Evolutionary conservation across 176 grass and related monocot genomes (phyloP), one percentile per base, ranked within the genome.

Genomic region (Pharus latifolius): DNA sequence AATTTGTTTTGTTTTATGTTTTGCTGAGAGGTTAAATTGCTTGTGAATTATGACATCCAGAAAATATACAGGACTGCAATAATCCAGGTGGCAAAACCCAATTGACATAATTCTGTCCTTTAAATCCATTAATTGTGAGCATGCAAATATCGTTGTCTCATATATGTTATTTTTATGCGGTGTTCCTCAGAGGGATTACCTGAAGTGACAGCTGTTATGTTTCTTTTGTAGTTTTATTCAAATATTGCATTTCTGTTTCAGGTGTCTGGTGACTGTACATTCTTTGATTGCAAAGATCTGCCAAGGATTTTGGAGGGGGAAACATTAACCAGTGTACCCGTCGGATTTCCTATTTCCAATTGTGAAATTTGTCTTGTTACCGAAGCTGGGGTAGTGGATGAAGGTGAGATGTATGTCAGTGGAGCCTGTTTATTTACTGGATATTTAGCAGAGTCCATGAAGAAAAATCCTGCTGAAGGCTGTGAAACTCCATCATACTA

Each of bases 261-360:
- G 93, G 83, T 97, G 64, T 92, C 93, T 74, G 93, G 89, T 56
- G 93, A 97, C 56, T 97, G 93, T 60, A 87, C 81, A 51, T 97
- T 82, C 74, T 97, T 92, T 69, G 87, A 97, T 90, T 90, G 86
- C 80, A 85, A 85, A 78, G 56, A 75, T 49, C 76, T 97, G 63
- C 77, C 80, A 57, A 65, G 19, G 74, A 82, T 97, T 85, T 85
- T 90, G 68, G 50, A 77, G 45, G 32, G 0, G 45, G 77, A 87
- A 58, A 33, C 79, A 47, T 50, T 90, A 73, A 85, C 16, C 3
- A 92, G 80, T 74, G 86, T 97, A 24, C 93, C 93, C 0, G 90
- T 97, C 82, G 93, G 93, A 63, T 65, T 79, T 62, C 85, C 93
- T 48, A 90, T 97, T 33, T 76, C 80, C 59, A 97, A 97, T 75